Percentiles rank a stretch among this genome's conserved stretches.
Evolutionary conservation across 495 filamentous ascomycete genomes (phyloP).

Genomic region (Xylaria intraflava): DNA sequence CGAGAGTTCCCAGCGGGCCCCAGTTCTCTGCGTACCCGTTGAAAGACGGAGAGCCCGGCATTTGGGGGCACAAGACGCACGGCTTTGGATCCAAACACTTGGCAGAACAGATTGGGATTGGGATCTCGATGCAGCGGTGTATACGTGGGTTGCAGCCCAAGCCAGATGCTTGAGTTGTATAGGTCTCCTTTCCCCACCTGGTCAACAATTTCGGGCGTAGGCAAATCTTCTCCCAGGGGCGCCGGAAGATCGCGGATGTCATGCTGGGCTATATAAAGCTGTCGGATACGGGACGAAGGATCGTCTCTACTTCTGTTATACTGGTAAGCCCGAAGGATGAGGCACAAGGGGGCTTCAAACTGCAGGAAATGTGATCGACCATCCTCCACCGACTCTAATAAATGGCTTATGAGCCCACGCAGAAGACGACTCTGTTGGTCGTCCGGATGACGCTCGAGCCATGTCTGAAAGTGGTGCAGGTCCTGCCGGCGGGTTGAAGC

Average conservation of each 20-base stretch:
- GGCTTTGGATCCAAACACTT: constrained; percentile 66
- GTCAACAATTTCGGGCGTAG: constrained; percentile 57
- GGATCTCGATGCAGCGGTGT: constrained; percentile 90
- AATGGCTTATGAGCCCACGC: background rate
- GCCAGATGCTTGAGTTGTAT: constrained; percentile 81
- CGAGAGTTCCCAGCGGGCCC: constrained; percentile 43
- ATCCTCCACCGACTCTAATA: background rate
- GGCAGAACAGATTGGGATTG: constrained; percentile 88
- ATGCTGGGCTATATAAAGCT: constrained; percentile 80
- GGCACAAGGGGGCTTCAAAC: constrained; percentile 31
- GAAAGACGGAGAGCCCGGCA: constrained; percentile 56
- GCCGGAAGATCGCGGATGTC: constrained; percentile 59
- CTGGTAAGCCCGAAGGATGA: constrained; percentile 29
- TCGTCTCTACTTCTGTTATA: constrained; percentile 22
- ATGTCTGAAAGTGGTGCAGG: background rate
- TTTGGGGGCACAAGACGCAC: constrained; percentile 63
- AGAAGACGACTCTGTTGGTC: background rate
- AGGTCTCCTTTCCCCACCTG: constrained; percentile 63
- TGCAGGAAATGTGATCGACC: constrained; percentile 21
- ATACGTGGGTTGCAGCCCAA: constrained; percentile 76
- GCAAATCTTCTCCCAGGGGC: constrained; percentile 56
- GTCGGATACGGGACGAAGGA: constrained; percentile 18
- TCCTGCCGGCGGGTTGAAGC: background rate
- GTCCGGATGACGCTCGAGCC: background rate
- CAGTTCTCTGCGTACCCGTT: constrained; percentile 43